A percentile compares a stretch with the other conserved stretches of the same genome.
Evolutionary conservation across 2,329 filamentous ascomycete genomes (phyloP).

Genomic region (Annulohypoxylon truncatum): DNA sequence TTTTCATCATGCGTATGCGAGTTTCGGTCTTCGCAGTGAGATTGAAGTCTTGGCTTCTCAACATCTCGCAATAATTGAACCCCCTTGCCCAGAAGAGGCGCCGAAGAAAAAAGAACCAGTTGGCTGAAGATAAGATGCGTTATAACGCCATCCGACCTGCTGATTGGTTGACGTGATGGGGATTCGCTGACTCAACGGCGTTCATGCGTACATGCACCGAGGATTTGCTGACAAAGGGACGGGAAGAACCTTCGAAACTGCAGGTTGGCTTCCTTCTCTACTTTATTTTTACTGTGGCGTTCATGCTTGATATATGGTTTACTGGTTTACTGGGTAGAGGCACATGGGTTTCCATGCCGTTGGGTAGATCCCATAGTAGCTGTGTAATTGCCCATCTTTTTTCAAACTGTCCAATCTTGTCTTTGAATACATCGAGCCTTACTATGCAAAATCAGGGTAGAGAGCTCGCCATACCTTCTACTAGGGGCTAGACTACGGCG

Average conservation of each 20-base stretch:
- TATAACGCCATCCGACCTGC: background rate
- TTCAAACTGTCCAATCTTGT: background rate
- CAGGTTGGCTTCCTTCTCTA: background rate
- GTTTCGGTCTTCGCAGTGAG: constrained; percentile 26
- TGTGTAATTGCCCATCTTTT: background rate
- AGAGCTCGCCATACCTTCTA: background rate
- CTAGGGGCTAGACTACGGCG: background rate
- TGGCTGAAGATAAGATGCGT: background rate
- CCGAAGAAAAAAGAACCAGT: background rate
- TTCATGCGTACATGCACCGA: background rate
- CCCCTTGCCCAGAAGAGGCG: background rate
- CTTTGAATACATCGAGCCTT: background rate
- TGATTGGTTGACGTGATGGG: constrained; percentile 1
- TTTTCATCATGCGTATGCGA: constrained; percentile 18
- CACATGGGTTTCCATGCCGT: background rate
- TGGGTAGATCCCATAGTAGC: constrained; percentile 3
- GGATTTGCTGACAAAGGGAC: constrained; percentile 17
- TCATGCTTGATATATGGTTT: background rate
- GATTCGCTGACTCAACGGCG: constrained; percentile 15
- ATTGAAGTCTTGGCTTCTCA: constrained; percentile 7
- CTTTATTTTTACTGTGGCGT: background rate
- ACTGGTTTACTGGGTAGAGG: background rate
- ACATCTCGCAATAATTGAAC: background rate
- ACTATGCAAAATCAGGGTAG: background rate
- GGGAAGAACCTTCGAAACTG: background rate